phyloP scores from a whole-genome alignment of 305 asterid genomes.

The Fraxinus sp. region DNA sequence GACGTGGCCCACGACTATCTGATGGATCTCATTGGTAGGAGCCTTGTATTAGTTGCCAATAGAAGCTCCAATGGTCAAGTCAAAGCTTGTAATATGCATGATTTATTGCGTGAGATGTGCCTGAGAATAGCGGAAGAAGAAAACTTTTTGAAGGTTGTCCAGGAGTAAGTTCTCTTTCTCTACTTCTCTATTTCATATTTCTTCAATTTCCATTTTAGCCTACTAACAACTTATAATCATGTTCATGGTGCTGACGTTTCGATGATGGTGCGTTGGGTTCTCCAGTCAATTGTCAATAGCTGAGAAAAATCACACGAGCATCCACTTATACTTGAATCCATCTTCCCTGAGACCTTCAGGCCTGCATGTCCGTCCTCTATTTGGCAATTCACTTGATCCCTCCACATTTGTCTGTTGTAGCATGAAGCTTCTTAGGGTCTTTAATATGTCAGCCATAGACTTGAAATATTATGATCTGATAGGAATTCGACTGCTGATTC shows the following conservation, averaged over 20 bases:
- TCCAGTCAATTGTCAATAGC: not conserved
- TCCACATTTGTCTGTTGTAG: not conserved
- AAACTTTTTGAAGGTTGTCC: conserved; percentile 7
- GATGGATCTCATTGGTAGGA: conserved; percentile 19
- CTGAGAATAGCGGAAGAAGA: conserved; percentile 14
- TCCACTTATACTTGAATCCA: not conserved
- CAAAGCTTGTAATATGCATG: conserved; percentile 22
- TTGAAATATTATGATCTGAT: not conserved
- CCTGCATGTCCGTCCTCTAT: not conserved
- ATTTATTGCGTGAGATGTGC: conserved; percentile 22
- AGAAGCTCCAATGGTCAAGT: conserved; percentile 6
- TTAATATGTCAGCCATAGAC: not conserved
- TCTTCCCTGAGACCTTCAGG: not conserved
- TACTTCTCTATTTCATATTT: not conserved
- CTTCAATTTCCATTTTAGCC: not conserved
- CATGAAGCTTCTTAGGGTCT: conserved; percentile 23
- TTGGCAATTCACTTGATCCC: not conserved
- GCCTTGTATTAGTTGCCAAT: conserved; percentile 16
- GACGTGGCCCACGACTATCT: conserved; percentile 7
- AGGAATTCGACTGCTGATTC: conserved; percentile 2
- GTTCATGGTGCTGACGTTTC: not conserved
- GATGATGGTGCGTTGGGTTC: not conserved
- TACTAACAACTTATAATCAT: not conserved
- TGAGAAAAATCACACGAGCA: not conserved
- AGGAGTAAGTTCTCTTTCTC: conserved; percentile 16